These are phyloP conservation scores for Boletus insuetus DNA, from an alignment of 768 basidiomycete genomes.

Conservation along the genomic window DNA sequence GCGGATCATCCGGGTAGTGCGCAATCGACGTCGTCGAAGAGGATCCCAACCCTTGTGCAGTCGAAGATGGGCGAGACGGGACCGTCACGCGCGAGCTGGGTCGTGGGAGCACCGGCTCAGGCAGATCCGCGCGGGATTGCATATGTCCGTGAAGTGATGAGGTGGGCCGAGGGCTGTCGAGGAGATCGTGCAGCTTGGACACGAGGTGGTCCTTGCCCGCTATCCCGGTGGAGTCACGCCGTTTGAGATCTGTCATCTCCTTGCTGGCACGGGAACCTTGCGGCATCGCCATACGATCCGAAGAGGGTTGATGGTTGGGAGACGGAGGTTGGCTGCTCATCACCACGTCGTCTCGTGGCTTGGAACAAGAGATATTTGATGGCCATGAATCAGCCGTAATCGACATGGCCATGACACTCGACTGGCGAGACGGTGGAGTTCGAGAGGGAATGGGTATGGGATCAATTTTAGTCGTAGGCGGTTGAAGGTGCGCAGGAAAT, in stretches of 20 bases:
- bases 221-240: conserved; percentile 19
- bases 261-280: conserved; percentile 20
- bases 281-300: conserved; percentile 17
- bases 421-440: conserved; percentile 25
- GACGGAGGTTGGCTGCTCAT: conserved; percentile 31
- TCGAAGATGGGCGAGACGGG: conserved; percentile 24
- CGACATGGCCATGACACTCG: conserved; percentile 29
- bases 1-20: conserved; percentile 14
- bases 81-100: conserved; percentile 21
- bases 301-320: conserved; percentile 23
- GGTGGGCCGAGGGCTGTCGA: conserved; percentile 40
- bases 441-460: conserved; percentile 33
- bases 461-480: conserved; percentile 13
- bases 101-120: conserved; percentile 23
- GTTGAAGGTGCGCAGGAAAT: conserved; percentile 29
- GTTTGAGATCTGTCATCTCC: conserved; percentile 22
- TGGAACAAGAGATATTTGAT: conserved; percentile 23
- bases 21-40: conserved; percentile 17
- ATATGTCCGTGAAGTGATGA: conserved; percentile 42
- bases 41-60: conserved; percentile 12
- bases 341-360: conserved; percentile 27
- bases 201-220: conserved; percentile 31
- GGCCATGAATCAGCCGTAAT: conserved; percentile 24
- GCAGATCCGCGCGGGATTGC: conserved; percentile 28
- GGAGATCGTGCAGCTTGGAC: conserved; percentile 46